A percentile compares a stretch with the other conserved stretches of the same genome.
phyloP scores from a whole-genome alignment of 2,329 filamentous ascomycete species.

The Hirsutella thompsonii region DNA sequence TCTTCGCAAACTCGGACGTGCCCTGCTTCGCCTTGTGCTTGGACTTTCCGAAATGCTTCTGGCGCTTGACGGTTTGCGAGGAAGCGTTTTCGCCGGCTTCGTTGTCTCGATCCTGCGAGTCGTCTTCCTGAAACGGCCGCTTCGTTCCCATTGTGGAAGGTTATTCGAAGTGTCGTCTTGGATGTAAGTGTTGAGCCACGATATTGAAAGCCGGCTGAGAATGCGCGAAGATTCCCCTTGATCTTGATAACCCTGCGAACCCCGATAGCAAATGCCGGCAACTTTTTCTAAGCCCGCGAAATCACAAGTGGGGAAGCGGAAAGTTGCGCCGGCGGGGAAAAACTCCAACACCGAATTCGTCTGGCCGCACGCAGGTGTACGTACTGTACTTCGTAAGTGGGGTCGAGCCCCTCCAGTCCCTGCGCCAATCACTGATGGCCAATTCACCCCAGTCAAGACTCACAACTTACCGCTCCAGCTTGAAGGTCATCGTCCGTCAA shows the following conservation, averaged over 20 bases:
- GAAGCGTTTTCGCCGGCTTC: conserved; percentile 1
- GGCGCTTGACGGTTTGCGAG: conserved; percentile 14
- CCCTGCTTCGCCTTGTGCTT: conserved; percentile 32
- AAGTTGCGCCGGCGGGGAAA: neutral
- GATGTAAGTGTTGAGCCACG: no score
- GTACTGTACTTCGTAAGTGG: no score
- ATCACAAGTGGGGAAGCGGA: neutral
- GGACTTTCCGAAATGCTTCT: conserved; percentile 17
- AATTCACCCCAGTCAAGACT: no score
- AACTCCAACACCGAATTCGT: neutral
- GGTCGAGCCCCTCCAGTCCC: no score
- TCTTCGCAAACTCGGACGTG: conserved; percentile 51
- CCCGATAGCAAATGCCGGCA: neutral
- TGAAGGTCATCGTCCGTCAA: no score
- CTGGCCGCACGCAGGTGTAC: no score
- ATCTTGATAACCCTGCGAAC: neutral
- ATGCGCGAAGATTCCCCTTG: neutral
- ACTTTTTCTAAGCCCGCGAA: neutral
- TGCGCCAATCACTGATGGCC: no score
- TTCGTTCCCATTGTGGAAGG: conserved; percentile 20
- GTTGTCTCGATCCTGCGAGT: conserved; percentile 5
- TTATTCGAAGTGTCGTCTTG: no score
- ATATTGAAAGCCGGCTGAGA: neutral
- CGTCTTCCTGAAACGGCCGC: conserved; percentile 16
- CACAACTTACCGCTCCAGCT: no score